Evolutionary conservation across 345 rosid genomes (phyloP).

Genomic region (Melastoma malabathricum): DNA sequence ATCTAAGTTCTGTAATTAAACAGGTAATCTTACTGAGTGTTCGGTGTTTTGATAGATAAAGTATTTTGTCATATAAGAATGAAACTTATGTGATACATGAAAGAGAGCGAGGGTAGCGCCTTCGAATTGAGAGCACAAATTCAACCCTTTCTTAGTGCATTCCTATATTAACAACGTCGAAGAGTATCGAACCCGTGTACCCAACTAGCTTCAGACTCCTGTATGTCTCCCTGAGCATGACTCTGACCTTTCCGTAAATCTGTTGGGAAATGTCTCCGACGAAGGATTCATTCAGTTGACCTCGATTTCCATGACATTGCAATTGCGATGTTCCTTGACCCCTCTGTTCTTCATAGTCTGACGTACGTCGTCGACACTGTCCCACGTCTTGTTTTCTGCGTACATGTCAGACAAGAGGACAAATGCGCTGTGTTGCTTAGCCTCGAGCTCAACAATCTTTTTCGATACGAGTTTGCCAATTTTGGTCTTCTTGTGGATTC

Average conservation of each 20-base stretch:
- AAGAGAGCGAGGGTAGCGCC: no score
- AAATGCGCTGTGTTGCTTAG: conserved; percentile 35
- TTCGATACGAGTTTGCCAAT: conserved; percentile 38
- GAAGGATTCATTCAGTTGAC: conserved; percentile 48
- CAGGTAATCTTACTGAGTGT: no score
- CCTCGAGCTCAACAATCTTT: conserved; percentile 42
- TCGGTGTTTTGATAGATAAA: no score
- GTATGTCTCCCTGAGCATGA: conserved; percentile 28
- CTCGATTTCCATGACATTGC: conserved; percentile 47
- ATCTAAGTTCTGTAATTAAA: no score
- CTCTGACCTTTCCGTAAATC: conserved; percentile 31
- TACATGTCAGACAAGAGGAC: conserved; percentile 55
- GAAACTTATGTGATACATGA: no score
- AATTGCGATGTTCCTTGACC: conserved; percentile 45
- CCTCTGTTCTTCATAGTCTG: conserved; percentile 40
- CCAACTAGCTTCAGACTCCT: conserved; percentile 47
- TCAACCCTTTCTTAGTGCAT: no score
- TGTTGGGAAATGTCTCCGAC: conserved; percentile 44
- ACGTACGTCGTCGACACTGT: conserved; percentile 27
- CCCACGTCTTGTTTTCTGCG: conserved; percentile 50
- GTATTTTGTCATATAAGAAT: no score
- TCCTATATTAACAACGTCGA: no score
- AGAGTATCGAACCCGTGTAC: conserved; percentile 46
- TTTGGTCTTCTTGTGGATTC: conserved; percentile 37
- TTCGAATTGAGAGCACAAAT: no score